Percentiles rank a stretch among this genome's conserved stretches.
Evolutionary conservation across 75 land plant genomes (phyloP).

Genomic region (Selaginella tamariscina): DNA sequence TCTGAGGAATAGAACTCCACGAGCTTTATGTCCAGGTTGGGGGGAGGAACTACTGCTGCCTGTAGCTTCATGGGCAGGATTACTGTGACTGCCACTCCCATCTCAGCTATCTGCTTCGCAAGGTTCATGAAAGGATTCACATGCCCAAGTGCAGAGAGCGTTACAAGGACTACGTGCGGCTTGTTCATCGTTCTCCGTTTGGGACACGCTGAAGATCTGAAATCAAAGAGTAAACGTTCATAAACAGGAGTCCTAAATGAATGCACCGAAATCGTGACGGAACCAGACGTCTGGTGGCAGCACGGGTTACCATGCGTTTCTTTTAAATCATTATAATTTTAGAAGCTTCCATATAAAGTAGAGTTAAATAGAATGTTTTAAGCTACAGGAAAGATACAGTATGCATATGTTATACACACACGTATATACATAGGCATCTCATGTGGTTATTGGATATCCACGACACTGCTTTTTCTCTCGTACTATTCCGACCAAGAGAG

Average conservation of each 20-base stretch:
- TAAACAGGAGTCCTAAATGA: neutral
- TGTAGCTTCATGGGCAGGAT: neutral
- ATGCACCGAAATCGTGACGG: neutral
- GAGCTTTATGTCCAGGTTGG: neutral
- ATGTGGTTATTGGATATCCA: no score
- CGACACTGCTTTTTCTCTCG: no score
- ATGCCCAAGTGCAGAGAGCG: neutral
- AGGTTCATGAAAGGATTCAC: slow-evolving; percentile 1
- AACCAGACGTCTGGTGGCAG: no score
- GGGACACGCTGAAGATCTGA: no score
- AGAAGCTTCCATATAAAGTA: neutral
- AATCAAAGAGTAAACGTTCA: no score
- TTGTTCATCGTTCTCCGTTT: neutral
- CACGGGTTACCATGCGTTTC: no score
- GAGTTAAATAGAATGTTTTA: no score
- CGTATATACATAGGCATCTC: no score
- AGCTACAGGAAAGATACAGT: no score
- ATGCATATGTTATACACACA: no score
- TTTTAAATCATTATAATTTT: neutral
- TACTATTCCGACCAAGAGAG: no score
- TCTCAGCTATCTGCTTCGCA: neutral
- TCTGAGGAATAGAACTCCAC: neutral
- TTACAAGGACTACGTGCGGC: neutral
- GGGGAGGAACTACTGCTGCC: neutral
- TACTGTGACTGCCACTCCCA: neutral